Conservation (phyloP, 2,329 filamentous ascomycete species). For the Colletotrichum nymphaeae region DNA sequence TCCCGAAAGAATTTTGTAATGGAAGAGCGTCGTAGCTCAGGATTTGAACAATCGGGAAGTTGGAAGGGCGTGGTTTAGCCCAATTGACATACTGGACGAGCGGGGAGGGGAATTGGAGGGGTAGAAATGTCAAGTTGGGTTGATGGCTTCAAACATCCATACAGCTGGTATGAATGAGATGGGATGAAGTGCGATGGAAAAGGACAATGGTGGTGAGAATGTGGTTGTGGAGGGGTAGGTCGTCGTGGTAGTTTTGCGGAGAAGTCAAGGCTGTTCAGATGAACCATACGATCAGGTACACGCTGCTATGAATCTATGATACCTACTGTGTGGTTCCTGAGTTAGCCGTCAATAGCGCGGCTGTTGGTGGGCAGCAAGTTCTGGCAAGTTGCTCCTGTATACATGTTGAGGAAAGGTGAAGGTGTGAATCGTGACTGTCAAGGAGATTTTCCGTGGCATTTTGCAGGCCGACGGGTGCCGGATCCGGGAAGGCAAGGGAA, state of each 20-base stretch:
- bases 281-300: no score
- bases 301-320: no score
- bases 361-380: neutral
- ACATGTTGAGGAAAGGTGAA: neutral
- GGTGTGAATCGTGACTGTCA: neutral
- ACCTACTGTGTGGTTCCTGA: neutral
- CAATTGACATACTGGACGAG: neutral
- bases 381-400: neutral
- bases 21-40: neutral
- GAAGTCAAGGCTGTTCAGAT: no score
- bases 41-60: neutral
- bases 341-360: neutral
- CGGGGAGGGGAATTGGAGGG: neutral
- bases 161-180: neutral
- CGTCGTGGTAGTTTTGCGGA: no score
- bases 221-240: neutral
- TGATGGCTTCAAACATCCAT: neutral
- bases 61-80: neutral
- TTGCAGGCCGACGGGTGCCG: neutral
- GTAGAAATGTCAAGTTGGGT: neutral
- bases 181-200: neutral
- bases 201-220: neutral
- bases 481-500: slow-evolving; percentile 22
- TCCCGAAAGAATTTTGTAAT: neutral
- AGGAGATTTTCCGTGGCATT: neutral